Base-by-base conservation (phyloP, 352 stramenopile species). In the Pythium pyrilobum region DNA sequence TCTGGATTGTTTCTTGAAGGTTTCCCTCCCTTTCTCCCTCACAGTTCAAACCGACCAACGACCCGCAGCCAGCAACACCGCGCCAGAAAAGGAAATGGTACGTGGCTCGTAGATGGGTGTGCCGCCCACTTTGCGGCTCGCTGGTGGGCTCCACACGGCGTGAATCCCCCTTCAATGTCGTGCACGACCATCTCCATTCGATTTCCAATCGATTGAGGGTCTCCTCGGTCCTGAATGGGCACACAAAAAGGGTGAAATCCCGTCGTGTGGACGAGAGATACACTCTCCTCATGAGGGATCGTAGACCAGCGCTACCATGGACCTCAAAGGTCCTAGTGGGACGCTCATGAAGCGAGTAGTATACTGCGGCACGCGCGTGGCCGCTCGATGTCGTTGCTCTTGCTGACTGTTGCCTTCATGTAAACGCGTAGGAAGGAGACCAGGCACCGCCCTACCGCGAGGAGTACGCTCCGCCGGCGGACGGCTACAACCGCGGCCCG, bases 371-470 rank as follows among this genome's bases (percentile, higher is more conserved):
- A n/a, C n/a, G n/a, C n/a, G n/a, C n/a, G n/a, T n/a, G n/a, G n/a
- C n/a, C n/a, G n/a, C n/a, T n/a, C n/a, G n/a, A n/a, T n/a, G n/a
- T n/a, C n/a, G n/a, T n/a, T n/a, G n/a, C n/a, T n/a, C n/a, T n/a
- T n/a, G 27, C 3, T 27, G 12, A 23, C 25, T 50, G 42, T 27
- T 34, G 44, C 20, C 3, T 31, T 6, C 9, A 11, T 23, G 25
- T 21, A 21, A 9, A 10, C 29, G 6, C 41, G 43, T 20, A 65
- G 57, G 57, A 65, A 38, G 50, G 49, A 64, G 65, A 62, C 60
- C 42, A 69, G 18, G 23, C 72, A 38, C 64, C 56, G 28, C 62
- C 69, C 24, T 73, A 74, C 55, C 72, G 69, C 33, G 65, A 80
- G 42, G 72, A 83, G 9, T 77, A 71, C 60, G 42, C 59, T 27